Base-by-base conservation (phyloP, 495 filamentous ascomycete genomes). In the Lepraria neglecta region DNA sequence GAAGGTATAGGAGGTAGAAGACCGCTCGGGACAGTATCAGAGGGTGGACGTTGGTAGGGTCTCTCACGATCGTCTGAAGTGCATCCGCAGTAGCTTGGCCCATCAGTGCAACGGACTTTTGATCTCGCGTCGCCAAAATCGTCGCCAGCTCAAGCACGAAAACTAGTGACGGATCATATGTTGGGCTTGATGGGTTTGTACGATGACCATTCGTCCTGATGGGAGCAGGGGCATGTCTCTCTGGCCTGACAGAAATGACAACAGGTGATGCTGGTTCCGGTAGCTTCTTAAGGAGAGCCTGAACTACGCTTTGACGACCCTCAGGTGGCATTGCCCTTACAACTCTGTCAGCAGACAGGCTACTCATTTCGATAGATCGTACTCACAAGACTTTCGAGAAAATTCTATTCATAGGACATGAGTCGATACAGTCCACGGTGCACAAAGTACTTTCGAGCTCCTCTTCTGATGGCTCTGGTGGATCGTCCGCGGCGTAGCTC, bases 401-500 rank as follows among this genome's bases (percentile, higher is more conserved):
- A 28, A 97, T 84, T 60, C 88, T 87, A 42, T 86, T 84, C 62
- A 97, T 86, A 59, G 86, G 84, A 72, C 95, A 97, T 35, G 88
- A 84, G 61, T 91, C 91, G 43, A 99, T 84, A 64, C 92, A 97
- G 68, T 97, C 94, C 7, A 96, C 91, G 0, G 95, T 92, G 70
- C 88, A 91, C 17, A 97, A 74, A 0, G 94, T 97, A 70, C 92
- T 96, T 64, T 97, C 95, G 52, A 99, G 78, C 71, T 99, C 94
- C 68, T 97, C 94, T 59, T 96, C 91, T 1, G 94, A 97, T 2
- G 94, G 94, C 74, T 97, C 95, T 6, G 94, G 94, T 11, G 94
- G 94, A 65, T 99, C 94, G 70, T 97, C 95, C 19, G 91, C 95
- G 30, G 95, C 94, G 75, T 97, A 97, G 70, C 91, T 97, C n/a